These are phyloP conservation scores for Leishmania lainsoni DNA, from an alignment of 208 protist genomes.

Conservation along the genomic window DNA sequence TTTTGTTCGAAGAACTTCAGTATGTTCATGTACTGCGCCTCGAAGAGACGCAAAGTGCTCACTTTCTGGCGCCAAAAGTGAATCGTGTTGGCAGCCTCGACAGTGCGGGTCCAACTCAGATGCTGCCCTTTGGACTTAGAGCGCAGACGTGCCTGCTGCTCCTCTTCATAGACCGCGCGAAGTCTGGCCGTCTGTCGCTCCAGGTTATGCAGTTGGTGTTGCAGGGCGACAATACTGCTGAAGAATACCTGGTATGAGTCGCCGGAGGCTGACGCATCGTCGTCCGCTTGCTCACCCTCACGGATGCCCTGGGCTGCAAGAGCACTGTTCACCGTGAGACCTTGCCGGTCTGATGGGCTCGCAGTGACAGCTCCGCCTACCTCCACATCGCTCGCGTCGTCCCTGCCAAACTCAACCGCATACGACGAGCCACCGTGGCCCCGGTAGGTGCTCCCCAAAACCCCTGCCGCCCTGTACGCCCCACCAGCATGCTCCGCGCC, in stretches of 20 bases:
- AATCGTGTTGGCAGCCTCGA: slow-evolving; percentile 34
- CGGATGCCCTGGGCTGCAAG: background rate
- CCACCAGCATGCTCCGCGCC: background rate
- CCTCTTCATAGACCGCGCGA: slow-evolving; percentile 15
- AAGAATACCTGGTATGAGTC: slow-evolving; percentile 25
- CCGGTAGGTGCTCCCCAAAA: background rate
- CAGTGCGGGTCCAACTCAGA: slow-evolving; percentile 33
- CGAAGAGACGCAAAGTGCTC: slow-evolving; percentile 18
- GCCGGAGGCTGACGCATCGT: background rate
- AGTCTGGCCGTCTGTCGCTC: slow-evolving; percentile 8
- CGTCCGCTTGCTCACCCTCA: background rate
- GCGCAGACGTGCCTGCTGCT: slow-evolving; percentile 19
- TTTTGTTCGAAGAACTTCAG: slow-evolving; percentile 7
- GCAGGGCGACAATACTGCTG: slow-evolving; percentile 5
- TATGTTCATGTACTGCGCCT: slow-evolving; percentile 17
- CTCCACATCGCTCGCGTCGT: background rate
- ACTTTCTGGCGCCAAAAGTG: slow-evolving; percentile 36
- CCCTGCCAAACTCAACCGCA: background rate
- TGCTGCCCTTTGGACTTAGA: slow-evolving; percentile 24
- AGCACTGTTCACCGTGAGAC: background rate
- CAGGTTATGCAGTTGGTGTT: slow-evolving; percentile 15
- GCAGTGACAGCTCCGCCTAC: background rate
- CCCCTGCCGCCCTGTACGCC: background rate
- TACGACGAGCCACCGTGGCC: background rate
- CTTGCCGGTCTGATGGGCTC: background rate